Conservation (phyloP, 768 basidiomycete species). For the Boletus sp. region DNA sequence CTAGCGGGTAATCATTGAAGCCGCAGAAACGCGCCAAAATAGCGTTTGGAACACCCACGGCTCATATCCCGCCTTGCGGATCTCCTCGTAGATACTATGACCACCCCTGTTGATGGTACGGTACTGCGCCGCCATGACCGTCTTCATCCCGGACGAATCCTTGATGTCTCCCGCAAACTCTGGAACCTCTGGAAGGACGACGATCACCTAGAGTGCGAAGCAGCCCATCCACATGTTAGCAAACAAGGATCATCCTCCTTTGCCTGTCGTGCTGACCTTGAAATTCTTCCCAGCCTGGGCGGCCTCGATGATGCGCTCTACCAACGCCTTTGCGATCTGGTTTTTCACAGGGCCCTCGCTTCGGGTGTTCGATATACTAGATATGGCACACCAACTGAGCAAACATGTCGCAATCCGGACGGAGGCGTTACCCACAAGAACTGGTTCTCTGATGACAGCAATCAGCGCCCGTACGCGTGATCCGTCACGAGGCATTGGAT, state of each 20-base stretch:
- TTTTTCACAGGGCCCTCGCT: conserved; percentile 72
- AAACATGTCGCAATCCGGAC: neutral
- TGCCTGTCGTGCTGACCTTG: conserved; percentile 45
- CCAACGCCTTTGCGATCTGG: conserved; percentile 77
- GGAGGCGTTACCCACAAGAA: conserved; percentile 64
- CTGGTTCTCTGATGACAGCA: conserved; percentile 60
- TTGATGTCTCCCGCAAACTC: conserved; percentile 87
- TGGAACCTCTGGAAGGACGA: conserved; percentile 88
- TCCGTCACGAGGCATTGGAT: conserved; percentile 13
- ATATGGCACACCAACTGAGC: conserved; percentile 8
- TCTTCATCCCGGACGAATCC: conserved; percentile 60
- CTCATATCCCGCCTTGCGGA: conserved; percentile 73
- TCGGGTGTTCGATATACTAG: conserved; percentile 74
- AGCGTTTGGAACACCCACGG: conserved; percentile 49
- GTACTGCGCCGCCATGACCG: conserved; percentile 86
- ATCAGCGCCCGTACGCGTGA: neutral
- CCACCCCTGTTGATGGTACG: conserved; percentile 90
- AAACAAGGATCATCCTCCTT: neutral
- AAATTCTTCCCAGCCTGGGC: conserved; percentile 70
- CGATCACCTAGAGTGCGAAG: conserved; percentile 57
- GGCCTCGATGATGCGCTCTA: conserved; percentile 83
- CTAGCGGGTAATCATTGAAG: conserved; percentile 35
- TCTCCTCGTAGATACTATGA: conserved; percentile 78
- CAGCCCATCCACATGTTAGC: neutral
- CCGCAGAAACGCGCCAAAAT: neutral